phyloP scores from a whole-genome alignment of 163 green algal species.

The Dunaliella salina region DNA sequence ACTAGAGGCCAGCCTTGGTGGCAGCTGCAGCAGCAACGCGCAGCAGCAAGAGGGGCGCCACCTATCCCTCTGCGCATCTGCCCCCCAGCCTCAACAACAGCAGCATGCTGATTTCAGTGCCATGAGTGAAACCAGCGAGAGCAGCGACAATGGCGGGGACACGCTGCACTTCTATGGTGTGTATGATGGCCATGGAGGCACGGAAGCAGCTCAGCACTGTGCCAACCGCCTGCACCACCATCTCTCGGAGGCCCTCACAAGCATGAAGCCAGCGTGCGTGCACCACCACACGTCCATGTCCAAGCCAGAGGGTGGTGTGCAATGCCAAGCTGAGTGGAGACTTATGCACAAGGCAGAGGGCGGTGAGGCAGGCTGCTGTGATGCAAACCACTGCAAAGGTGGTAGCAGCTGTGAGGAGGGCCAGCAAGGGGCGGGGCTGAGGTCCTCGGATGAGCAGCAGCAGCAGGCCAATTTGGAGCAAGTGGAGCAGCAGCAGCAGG shows the following conservation, averaged over 20 bases:
- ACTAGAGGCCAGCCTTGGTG: constrained; percentile 2
- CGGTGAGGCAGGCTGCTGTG: neutral
- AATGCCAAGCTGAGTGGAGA: constrained; percentile 15
- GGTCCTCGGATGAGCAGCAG: neutral
- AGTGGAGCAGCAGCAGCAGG: neutral
- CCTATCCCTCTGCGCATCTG: neutral
- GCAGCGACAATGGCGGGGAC: constrained; percentile 36
- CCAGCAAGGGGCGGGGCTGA: neutral
- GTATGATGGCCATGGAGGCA: constrained; percentile 90
- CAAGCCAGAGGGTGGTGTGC: neutral
- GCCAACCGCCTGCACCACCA: constrained; percentile 75
- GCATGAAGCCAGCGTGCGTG: constrained; percentile 15
- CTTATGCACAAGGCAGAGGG: constrained; percentile 4
- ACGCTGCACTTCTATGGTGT: constrained; percentile 94
- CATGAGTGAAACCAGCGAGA: neutral
- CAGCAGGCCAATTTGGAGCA: neutral
- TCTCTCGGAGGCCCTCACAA: constrained; percentile 57
- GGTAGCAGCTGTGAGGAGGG: neutral
- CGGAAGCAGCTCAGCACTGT: constrained; percentile 81
- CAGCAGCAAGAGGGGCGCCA: neutral
- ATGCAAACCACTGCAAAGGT: neutral
- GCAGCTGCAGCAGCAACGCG: constrained; percentile 3
- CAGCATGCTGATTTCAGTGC: neutral
- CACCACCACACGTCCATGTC: neutral
- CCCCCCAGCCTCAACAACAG: neutral